These are phyloP conservation scores for Aspergillus alliaceus DNA, from an alignment of 2,329 filamentous ascomycete species.

Conservation along the genomic window DNA sequence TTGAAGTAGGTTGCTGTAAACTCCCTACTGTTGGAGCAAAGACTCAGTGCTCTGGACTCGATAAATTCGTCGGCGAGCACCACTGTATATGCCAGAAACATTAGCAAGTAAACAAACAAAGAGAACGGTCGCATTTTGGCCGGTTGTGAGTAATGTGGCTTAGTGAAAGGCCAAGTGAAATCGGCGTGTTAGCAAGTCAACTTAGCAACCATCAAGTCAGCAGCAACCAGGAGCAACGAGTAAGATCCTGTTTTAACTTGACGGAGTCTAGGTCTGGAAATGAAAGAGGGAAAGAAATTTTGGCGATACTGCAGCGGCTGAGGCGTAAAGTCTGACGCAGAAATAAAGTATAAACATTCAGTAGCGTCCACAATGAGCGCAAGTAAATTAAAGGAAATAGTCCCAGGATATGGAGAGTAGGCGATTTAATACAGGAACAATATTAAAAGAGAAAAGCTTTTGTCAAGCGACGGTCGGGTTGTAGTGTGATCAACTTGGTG, in stretches of 20 bases:
- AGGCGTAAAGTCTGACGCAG: neutral
- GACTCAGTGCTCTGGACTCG: constrained; percentile 57
- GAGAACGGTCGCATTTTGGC: neutral
- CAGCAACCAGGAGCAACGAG: neutral
- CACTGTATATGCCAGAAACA: neutral
- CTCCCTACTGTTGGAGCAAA: constrained; percentile 79
- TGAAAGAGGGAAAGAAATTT: neutral
- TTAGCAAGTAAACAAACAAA: neutral
- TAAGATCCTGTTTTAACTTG: neutral
- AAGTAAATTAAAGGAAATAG: neutral
- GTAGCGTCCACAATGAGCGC: neutral
- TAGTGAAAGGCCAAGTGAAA: neutral
- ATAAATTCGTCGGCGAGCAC: constrained; percentile 1
- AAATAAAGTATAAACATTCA: neutral
- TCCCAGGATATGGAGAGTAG: neutral
- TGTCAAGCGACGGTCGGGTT: neutral
- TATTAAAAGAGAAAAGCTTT: neutral
- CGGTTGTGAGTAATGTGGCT: neutral
- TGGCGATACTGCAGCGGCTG: neutral
- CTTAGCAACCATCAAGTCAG: too few relatives aligned
- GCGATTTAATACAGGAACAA: neutral
- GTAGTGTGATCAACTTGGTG: neutral
- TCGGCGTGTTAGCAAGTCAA: too few relatives aligned
- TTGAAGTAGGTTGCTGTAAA: constrained; percentile 90
- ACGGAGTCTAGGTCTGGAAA: too few relatives aligned